phyloP scores from a whole-genome alignment of 257 asterid genomes.

The Prunella vulgaris region DNA sequence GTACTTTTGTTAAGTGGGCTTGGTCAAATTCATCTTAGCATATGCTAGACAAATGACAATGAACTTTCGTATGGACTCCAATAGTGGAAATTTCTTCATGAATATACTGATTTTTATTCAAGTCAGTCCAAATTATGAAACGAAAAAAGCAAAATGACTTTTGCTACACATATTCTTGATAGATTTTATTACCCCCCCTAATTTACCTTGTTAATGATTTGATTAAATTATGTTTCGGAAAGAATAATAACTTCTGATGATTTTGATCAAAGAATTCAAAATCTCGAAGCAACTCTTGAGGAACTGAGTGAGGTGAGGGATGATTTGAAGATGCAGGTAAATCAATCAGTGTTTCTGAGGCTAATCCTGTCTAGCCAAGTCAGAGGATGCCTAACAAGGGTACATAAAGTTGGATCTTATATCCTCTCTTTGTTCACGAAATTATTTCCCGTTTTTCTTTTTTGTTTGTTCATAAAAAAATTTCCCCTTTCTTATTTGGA shows the following conservation, averaged over 20 bases:
- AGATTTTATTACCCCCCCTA: slow-evolving; percentile 27
- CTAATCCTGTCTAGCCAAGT: slow-evolving; percentile 40
- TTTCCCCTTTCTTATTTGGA: too few species aligned
- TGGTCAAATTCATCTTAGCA: neutral
- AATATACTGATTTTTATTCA: neutral
- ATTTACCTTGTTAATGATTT: neutral
- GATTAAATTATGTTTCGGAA: neutral
- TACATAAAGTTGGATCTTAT: slow-evolving; percentile 30
- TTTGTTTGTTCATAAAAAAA: too few species aligned
- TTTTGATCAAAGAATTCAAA: slow-evolving; percentile 23
- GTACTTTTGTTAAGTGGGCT: neutral
- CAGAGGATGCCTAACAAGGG: slow-evolving; percentile 47
- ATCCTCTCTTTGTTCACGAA: too few species aligned
- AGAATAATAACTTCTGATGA: slow-evolving; percentile 10
- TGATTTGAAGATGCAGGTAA: slow-evolving; percentile 43
- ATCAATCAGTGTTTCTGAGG: slow-evolving; percentile 37
- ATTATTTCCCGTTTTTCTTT: too few species aligned
- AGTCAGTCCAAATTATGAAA: neutral
- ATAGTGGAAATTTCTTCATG: neutral
- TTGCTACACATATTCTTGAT: neutral
- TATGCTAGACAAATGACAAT: neutral
- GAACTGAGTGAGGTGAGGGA: slow-evolving; percentile 38
- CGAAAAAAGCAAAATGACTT: neutral
- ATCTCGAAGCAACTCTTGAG: slow-evolving; percentile 34
- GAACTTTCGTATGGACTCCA: slow-evolving; percentile 11